A percentile compares a stretch with the other conserved stretches of the same genome.
Conservation (phyloP, 2,329 filamentous ascomycete species). For the Dothistroma septosporum region DNA sequence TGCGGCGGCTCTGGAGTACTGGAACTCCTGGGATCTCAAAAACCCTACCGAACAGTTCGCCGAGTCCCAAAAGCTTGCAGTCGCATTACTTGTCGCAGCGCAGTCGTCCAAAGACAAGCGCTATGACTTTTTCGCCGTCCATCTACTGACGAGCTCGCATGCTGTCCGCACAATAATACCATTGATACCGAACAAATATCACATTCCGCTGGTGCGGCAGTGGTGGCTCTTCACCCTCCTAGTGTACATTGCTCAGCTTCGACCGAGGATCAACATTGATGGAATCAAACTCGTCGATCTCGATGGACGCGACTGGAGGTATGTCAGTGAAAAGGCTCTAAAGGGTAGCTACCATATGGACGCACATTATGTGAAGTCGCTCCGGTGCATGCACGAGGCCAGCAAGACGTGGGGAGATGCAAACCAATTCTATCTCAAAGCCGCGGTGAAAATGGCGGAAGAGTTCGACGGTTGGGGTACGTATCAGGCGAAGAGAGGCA, state of each 20-base stretch:
- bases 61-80: conserved; percentile 58
- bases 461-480: conserved; percentile 66
- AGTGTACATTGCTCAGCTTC: conserved; percentile 69
- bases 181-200: conserved; percentile 66
- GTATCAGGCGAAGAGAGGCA: neutral
- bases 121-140: conserved; percentile 80
- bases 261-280: conserved; percentile 68
- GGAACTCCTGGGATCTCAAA: conserved; percentile 77
- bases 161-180: conserved; percentile 83
- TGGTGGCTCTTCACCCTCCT: conserved; percentile 85
- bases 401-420: conserved; percentile 70
- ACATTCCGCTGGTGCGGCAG: conserved; percentile 69
- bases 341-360: conserved; percentile 65
- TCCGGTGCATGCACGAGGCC: conserved; percentile 69
- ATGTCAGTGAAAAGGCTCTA: conserved; percentile 67
- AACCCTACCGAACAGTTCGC: conserved; percentile 71
- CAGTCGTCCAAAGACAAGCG: conserved; percentile 49
- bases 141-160: conserved; percentile 79
- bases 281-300: conserved; percentile 58
- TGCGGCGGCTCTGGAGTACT: conserved; percentile 73
- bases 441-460: conserved; percentile 68
- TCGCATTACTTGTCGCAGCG: conserved; percentile 56
- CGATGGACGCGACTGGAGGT: conserved; percentile 69
- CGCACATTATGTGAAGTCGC: conserved; percentile 80
- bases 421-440: conserved; percentile 60